Evolutionary conservation across 2,329 filamentous ascomycete species (phyloP).

Genomic region (Aspergillus pseudoterreus): DNA sequence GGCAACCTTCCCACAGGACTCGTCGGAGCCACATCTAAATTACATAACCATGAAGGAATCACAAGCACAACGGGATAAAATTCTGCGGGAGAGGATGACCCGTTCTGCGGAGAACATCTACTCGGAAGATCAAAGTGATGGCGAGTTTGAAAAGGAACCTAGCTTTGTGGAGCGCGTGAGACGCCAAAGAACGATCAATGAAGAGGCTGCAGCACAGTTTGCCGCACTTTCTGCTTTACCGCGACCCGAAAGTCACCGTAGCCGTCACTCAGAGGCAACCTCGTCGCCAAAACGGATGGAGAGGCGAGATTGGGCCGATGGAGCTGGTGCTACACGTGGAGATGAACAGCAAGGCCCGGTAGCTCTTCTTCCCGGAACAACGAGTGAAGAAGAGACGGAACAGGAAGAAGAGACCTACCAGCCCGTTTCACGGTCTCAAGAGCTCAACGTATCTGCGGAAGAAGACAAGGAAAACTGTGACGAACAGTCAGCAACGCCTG

Average conservation of each 20-base stretch:
- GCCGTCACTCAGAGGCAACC: not conserved
- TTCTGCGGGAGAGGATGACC: slow-evolving; percentile 27
- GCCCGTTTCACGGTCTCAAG: slow-evolving; percentile 26
- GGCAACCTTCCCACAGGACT: slow-evolving; percentile 30
- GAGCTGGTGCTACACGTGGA: slow-evolving; percentile 10
- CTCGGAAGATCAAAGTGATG: slow-evolving; percentile 35
- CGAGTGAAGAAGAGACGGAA: slow-evolving; percentile 46
- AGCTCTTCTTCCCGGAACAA: slow-evolving; percentile 19
- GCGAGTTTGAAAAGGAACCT: slow-evolving; percentile 43
- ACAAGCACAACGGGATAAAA: slow-evolving; percentile 38
- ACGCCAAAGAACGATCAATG: slow-evolving; percentile 30
- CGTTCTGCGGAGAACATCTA: slow-evolving; percentile 34
- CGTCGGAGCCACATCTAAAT: slow-evolving; percentile 39
- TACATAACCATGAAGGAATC: slow-evolving; percentile 48
- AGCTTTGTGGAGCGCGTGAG: slow-evolving; percentile 33
- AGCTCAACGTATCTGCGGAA: slow-evolving; percentile 30
- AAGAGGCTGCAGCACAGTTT: slow-evolving; percentile 34
- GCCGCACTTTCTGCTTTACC: slow-evolving; percentile 32
- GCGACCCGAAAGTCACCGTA: slow-evolving; percentile 14
- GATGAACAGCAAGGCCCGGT: slow-evolving; percentile 17
- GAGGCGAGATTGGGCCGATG: slow-evolving; percentile 7
- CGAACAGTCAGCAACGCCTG: slow-evolving; percentile 22
- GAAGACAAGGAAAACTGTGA: slow-evolving; percentile 48
- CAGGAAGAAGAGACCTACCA: slow-evolving; percentile 39
- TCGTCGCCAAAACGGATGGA: slow-evolving; percentile 4